phyloP scores from a whole-genome alignment of 78 protist species.

The Cyanophora paradoxa region DNA sequence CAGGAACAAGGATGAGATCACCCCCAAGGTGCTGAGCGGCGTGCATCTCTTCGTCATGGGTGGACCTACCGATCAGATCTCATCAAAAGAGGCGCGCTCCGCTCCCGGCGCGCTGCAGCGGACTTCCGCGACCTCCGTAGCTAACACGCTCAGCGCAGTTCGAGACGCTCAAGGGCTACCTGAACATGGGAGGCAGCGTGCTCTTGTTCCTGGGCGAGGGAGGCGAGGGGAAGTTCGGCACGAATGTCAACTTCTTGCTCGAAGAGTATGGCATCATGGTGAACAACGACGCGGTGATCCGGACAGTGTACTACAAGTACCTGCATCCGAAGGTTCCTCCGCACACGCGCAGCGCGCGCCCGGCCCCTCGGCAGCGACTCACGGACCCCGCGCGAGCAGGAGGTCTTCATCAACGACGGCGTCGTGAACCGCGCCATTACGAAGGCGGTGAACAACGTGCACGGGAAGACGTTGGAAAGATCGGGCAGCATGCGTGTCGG shows the following conservation, averaged over 20 bases:
- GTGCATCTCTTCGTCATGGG: conserved; percentile 16
- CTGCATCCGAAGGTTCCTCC: conserved; percentile 61
- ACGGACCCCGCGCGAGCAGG: background rate
- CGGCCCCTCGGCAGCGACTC: background rate
- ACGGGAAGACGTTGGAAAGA: background rate
- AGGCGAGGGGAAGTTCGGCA: conserved; percentile 29
- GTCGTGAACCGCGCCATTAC: background rate
- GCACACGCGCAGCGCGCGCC: too few species aligned
- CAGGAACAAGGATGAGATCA: conserved; percentile 3
- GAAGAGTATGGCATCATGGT: conserved; percentile 52
- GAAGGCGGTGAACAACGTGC: background rate
- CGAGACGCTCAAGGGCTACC: conserved; percentile 15
- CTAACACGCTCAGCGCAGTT: conserved; percentile 8
- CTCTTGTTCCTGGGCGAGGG: conserved; percentile 50
- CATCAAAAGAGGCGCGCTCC: conserved; percentile 10
- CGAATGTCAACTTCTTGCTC: conserved; percentile 49
- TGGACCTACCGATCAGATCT: conserved; percentile 46
- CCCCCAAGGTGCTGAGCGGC: background rate
- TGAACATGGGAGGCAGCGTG: conserved; percentile 53
- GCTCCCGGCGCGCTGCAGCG: too few species aligned
- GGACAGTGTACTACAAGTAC: conserved; percentile 51
- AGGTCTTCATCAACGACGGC: conserved; percentile 2
- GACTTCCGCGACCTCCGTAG: background rate
- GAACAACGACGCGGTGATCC: conserved; percentile 61
- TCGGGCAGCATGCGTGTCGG: too few species aligned